Evolutionary conservation across 768 basidiomycete species (phyloP).

Genomic region (Phanerodontia chrysosporium): DNA sequence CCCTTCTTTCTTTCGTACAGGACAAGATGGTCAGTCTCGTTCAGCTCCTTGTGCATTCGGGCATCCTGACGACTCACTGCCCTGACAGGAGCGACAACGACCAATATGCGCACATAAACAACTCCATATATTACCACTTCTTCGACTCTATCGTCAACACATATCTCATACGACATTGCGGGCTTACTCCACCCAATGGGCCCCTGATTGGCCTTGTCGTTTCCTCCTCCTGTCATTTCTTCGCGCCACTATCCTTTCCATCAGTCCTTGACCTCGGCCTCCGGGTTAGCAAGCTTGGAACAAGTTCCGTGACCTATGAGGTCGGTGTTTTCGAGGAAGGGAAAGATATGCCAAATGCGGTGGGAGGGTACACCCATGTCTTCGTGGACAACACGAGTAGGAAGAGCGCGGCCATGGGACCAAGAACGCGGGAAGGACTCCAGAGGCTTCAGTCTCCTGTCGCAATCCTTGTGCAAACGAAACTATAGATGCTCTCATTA

Average conservation of each 20-base stretch:
- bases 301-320: conserved; percentile 75
- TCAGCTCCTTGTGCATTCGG: neutral
- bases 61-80: neutral
- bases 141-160: conserved; percentile 82
- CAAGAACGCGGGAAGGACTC: conserved; percentile 43
- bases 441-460: conserved; percentile 26
- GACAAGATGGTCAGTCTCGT: conserved; percentile 59
- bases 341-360: conserved; percentile 31
- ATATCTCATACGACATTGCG: conserved; percentile 67
- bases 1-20: conserved; percentile 55
- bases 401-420: conserved; percentile 48
- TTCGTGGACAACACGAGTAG: conserved; percentile 64
- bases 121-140: conserved; percentile 74
- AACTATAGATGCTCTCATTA: neutral
- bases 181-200: conserved; percentile 43
- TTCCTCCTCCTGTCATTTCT: conserved; percentile 76
- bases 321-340: conserved; percentile 65
- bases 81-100: conserved; percentile 78
- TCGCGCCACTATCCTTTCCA: conserved; percentile 70
- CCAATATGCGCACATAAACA: conserved; percentile 81
- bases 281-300: conserved; percentile 62
- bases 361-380: conserved; percentile 75
- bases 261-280: conserved; percentile 66
- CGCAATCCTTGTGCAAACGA: neutral
- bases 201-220: conserved; percentile 71